Evolutionary conservation across 176 grass and related monocot species (phyloP).

Genomic region (Sorghum bicolor): Sorghum_bicolor_NCBIv3 NC_012871.2:73856001-73856500

Average conservation of each 20-base stretch:
- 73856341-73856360: constrained; percentile 93
- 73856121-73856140: background rate
- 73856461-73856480: background rate
- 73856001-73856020: background rate
- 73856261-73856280: constrained; percentile 62
- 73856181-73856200: background rate
- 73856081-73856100: background rate
- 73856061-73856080: background rate
- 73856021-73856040: background rate
- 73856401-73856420: constrained; percentile 56
- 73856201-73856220: background rate
- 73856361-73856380: constrained; percentile 74
- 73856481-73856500: background rate
- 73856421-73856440: background rate
- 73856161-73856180: background rate
- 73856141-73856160: background rate
- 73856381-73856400: constrained; percentile 65
- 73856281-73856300: constrained; percentile 94
- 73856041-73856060: background rate
- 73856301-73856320: constrained; percentile 90
- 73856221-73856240: background rate
- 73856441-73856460: background rate
- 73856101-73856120: background rate
- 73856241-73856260: constrained; percentile 26
- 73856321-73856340: constrained; percentile 89